phyloP scores from a whole-genome alignment of 331 rosid species.

The Arachis monticola region DNA sequence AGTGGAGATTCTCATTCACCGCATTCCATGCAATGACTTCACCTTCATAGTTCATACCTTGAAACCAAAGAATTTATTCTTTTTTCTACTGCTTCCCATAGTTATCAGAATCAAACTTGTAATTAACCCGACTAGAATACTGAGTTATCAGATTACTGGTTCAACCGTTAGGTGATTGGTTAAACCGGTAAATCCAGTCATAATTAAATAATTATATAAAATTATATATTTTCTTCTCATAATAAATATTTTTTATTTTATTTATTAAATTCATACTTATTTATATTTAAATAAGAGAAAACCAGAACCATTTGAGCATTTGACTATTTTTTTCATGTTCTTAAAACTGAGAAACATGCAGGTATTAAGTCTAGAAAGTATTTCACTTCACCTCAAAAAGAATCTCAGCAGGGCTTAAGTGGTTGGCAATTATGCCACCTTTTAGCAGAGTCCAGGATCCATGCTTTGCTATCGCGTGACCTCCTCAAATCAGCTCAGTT shows the following conservation, averaged over 20 bases:
- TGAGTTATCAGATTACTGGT: too few species aligned
- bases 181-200: too few species aligned
- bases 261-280: too few species aligned
- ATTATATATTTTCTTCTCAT: too few species aligned
- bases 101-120: conserved; percentile 35
- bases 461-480: conserved; percentile 56
- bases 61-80: conserved; percentile 68
- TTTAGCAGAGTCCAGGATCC: conserved; percentile 86
- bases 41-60: conserved; percentile 53
- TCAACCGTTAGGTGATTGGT: too few species aligned
- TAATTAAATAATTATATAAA: too few species aligned
- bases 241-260: too few species aligned
- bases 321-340: too few species aligned
- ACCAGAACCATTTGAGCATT: not conserved
- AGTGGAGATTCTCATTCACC: too few species aligned
- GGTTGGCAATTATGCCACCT: conserved; percentile 81
- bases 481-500: conserved; percentile 51
- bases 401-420: conserved; percentile 58
- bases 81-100: conserved; percentile 46
- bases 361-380: not conserved
- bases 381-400: conserved; percentile 59
- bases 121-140: not conserved
- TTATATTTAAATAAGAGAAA: not conserved
- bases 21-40: conserved; percentile 83
- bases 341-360: too few species aligned